Conservation (phyloP, 768 basidiomycete genomes). For the Lentinula sp. region DNA sequence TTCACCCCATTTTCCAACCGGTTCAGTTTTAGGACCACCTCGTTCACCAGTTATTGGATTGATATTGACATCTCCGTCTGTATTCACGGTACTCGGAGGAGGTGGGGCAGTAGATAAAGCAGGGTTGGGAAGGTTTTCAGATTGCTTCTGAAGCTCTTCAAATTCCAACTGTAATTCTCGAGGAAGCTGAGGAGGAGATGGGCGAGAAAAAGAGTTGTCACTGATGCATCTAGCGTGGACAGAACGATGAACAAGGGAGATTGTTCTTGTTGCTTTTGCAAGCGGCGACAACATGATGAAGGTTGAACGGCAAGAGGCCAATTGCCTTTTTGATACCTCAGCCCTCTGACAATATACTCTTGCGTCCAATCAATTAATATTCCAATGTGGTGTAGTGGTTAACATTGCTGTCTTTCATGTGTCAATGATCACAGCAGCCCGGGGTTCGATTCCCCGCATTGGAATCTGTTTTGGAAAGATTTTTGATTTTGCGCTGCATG, state of each 20-base stretch:
- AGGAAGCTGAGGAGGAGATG: conserved; percentile 73
- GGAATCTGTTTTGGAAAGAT: not conserved
- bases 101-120: conserved; percentile 47
- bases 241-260: not conserved
- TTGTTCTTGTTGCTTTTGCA: not conserved
- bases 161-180: conserved; percentile 77
- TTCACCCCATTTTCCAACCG: conserved; percentile 51
- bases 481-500: too few species aligned
- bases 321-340: too few species aligned
- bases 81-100: conserved; percentile 67
- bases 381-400: not conserved
- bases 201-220: conserved; percentile 26
- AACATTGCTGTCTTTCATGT: not conserved
- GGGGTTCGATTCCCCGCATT: not conserved
- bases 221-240: not conserved
- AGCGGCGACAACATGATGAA: not conserved
- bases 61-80: conserved; percentile 56
- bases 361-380: too few species aligned
- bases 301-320: too few species aligned
- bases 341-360: too few species aligned
- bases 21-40: conserved; percentile 85
- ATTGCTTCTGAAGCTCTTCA: conserved; percentile 70
- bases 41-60: conserved; percentile 83
- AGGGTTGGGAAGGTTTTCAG: conserved; percentile 39
- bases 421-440: not conserved